Evolutionary conservation across 257 asterid species (phyloP).

Genomic region (Galeopsis tetrahit): DNA sequence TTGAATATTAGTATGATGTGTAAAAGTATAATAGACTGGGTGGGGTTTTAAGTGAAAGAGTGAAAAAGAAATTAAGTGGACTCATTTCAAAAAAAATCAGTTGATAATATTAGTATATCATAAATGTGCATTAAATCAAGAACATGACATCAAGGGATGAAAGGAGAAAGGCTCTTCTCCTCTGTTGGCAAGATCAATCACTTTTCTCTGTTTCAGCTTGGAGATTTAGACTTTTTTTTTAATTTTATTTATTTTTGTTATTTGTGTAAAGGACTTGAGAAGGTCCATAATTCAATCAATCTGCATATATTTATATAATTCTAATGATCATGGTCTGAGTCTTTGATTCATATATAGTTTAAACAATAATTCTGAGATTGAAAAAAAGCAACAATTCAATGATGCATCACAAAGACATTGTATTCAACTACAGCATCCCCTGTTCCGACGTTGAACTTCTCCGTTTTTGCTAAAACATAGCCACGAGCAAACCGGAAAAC

Average conservation of each 20-base stretch:
- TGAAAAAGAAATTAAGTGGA: no score
- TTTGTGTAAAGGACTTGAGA: slow-evolving; percentile 30
- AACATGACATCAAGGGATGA: no score
- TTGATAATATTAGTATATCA: no score
- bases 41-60: no score
- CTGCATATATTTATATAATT: slow-evolving; percentile 21
- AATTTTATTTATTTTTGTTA: background rate
- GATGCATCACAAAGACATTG: slow-evolving; percentile 55
- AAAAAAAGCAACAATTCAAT: slow-evolving; percentile 23
- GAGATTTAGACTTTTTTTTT: slow-evolving; percentile 51
- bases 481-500: slow-evolving; percentile 64
- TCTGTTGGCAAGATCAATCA: slow-evolving; percentile 79
- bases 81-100: no score
- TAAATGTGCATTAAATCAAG: no score
- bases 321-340: background rate
- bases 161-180: no score
- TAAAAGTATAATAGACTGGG: no score
- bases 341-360: background rate
- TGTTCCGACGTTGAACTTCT: slow-evolving; percentile 22
- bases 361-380: background rate
- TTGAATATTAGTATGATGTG: no score
- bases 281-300: slow-evolving; percentile 19
- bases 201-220: slow-evolving; percentile 74
- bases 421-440: slow-evolving; percentile 74
- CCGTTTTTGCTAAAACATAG: slow-evolving; percentile 57